Conservation (phyloP, 768 basidiomycete genomes). For the Lactifluus echinatus region DNA sequence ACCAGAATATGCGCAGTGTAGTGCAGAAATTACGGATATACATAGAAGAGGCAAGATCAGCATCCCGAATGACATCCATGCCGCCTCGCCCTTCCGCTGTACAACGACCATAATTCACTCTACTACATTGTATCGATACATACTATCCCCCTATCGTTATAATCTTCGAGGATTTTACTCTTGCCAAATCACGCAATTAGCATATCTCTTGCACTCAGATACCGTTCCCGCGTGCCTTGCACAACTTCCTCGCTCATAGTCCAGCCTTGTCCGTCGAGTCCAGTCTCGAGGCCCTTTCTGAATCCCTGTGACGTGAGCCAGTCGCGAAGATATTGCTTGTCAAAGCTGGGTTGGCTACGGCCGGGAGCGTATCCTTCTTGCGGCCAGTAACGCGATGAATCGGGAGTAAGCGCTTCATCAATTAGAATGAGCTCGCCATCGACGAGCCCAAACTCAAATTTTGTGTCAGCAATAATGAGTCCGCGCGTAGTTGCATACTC, state of each 20-base stretch:
- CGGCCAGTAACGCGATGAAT: conserved; percentile 97
- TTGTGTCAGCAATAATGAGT: conserved; percentile 94
- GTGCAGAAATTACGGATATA: conserved; percentile 62
- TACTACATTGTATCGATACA: background rate
- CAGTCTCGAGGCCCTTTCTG: conserved; percentile 68
- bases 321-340: conserved; percentile 94
- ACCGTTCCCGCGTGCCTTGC: conserved; percentile 65
- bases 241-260: conserved; percentile 68
- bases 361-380: conserved; percentile 64
- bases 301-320: conserved; percentile 74
- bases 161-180: background rate
- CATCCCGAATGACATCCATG: background rate
- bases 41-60: conserved; percentile 41
- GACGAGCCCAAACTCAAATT: conserved; percentile 94
- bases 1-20: conserved; percentile 66
- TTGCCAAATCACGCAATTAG: conserved; percentile 25
- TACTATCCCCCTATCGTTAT: background rate
- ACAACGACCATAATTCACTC: background rate
- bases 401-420: conserved; percentile 95
- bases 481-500: conserved; percentile 64
- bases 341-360: conserved; percentile 78
- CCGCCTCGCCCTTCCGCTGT: background rate
- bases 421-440: conserved; percentile 65
- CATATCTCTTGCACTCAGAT: conserved; percentile 65
- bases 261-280: conserved; percentile 69